Evolutionary conservation across 352 stramenopile species (phyloP).

Genomic region (Phytophthora tubulina): DNA sequence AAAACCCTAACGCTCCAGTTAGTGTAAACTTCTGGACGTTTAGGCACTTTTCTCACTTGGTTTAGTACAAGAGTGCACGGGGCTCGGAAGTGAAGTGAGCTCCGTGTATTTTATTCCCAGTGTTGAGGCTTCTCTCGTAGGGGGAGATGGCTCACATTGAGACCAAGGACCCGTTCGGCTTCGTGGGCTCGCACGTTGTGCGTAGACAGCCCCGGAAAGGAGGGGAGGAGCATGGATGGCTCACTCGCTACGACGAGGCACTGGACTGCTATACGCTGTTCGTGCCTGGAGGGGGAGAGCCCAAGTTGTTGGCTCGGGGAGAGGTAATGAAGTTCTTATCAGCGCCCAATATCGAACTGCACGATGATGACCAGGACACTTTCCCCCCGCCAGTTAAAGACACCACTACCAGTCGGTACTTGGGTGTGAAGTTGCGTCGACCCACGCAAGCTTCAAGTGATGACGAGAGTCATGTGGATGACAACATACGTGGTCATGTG

Average conservation of each 20-base stretch:
- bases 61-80: slow-evolving; percentile 20
- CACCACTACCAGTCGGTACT: slow-evolving; percentile 57
- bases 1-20: slow-evolving; percentile 4
- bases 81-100: slow-evolving; percentile 25
- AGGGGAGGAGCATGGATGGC: slow-evolving; percentile 62
- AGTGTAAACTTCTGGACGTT: slow-evolving; percentile 11
- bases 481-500: slow-evolving; percentile 49
- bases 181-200: slow-evolving; percentile 71
- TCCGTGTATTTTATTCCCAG: slow-evolving; percentile 8
- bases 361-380: slow-evolving; percentile 53
- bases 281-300: slow-evolving; percentile 49
- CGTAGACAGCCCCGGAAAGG: slow-evolving; percentile 34
- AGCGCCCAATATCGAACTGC: slow-evolving; percentile 61
- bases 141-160: slow-evolving; percentile 47
- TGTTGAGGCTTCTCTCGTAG: slow-evolving; percentile 15
- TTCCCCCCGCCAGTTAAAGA: slow-evolving; percentile 66
- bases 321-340: slow-evolving; percentile 77
- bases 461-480: slow-evolving; percentile 3
- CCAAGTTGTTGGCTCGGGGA: slow-evolving; percentile 46
- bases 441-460: slow-evolving; percentile 18
- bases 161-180: slow-evolving; percentile 70
- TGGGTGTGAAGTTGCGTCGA: slow-evolving; percentile 52
- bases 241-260: slow-evolving; percentile 73
- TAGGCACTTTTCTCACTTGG: slow-evolving; percentile 1
- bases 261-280: slow-evolving; percentile 79